Conservation (phyloP, 2,329 filamentous ascomycete species). For the Orbilia quercus region DNA sequence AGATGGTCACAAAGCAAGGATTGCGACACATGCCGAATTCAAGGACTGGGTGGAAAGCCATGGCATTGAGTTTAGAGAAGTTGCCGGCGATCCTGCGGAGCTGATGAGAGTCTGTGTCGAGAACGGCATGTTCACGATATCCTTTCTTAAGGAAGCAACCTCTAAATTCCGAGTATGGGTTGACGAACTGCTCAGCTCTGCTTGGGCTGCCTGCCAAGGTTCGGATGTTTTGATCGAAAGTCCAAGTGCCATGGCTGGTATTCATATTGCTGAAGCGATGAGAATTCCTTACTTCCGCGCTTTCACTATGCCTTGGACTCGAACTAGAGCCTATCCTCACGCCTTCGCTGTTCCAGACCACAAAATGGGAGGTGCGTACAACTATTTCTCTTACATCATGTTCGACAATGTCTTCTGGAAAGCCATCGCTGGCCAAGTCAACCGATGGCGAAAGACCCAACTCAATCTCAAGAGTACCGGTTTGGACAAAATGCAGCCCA, state of each 20-base stretch:
- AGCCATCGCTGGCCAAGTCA: conserved; percentile 88
- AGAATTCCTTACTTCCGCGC: conserved; percentile 95
- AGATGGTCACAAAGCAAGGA: conserved; percentile 85
- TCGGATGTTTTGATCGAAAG: conserved; percentile 93
- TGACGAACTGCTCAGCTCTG: conserved; percentile 83
- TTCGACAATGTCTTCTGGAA: conserved; percentile 99
- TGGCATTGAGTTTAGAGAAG: conserved; percentile 88
- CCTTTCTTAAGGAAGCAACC: conserved; percentile 88
- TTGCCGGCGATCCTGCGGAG: conserved; percentile 91
- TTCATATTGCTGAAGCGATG: conserved; percentile 94
- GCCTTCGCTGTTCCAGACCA: conserved; percentile 92
- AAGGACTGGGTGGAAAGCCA: conserved; percentile 88
- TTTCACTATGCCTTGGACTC: conserved; percentile 99
- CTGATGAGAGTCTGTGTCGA: conserved; percentile 96
- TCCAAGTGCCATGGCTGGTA: conserved; percentile 95
- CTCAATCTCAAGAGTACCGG: conserved; percentile 82
- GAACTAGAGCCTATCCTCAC: conserved; percentile 93
- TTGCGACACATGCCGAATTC: conserved; percentile 93
- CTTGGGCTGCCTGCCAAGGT: conserved; percentile 84
- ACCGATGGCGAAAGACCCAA: conserved; percentile 86
- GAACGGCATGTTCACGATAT: conserved; percentile 94
- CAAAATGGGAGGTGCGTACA: conserved; percentile 95
- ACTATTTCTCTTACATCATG: conserved; percentile 93
- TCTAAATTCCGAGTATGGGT: conserved; percentile 76
- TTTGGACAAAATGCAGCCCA: conserved; percentile 90